phyloP scores from a whole-genome alignment of 306 rosid genomes.

The Coriaria nepalensis region DNA sequence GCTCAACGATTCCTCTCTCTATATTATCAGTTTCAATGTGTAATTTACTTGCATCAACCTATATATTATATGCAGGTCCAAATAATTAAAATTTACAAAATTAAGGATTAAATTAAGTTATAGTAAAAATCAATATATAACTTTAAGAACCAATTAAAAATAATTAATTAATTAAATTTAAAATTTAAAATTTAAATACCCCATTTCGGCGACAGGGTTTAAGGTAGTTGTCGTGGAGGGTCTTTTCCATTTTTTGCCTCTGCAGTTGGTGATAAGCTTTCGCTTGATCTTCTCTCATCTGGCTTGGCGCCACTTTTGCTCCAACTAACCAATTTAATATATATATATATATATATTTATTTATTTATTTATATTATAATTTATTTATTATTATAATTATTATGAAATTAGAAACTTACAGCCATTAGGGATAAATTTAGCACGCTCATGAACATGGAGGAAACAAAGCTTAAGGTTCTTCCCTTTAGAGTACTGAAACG shows the following conservation, averaged over 20 bases:
- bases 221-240: conserved; percentile 37
- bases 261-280: conserved; percentile 40
- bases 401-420: too few relatives aligned
- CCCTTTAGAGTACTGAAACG: too few relatives aligned
- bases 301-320: conserved; percentile 40
- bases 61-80: not conserved
- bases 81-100: too few relatives aligned
- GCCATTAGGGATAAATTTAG: too few relatives aligned
- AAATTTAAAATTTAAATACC: conserved; percentile 27
- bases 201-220: conserved; percentile 45
- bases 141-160: not conserved
- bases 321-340: conserved; percentile 36
- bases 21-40: conserved; percentile 39
- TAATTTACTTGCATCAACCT: conserved; percentile 44
- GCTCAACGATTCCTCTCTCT: conserved; percentile 69
- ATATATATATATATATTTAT: too few relatives aligned
- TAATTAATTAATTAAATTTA: too few relatives aligned
- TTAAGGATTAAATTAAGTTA: too few relatives aligned
- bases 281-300: conserved; percentile 41
- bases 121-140: too few relatives aligned
- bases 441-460: too few relatives aligned
- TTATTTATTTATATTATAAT: too few relatives aligned
- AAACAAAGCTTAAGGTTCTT: too few relatives aligned
- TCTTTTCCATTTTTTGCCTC: conserved; percentile 47
- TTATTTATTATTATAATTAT: too few relatives aligned